Evolutionary conservation across 768 basidiomycete species (phyloP), one percentile per base, ranked within the genome.

Genomic region (Gymnopilus junonius): DNA sequence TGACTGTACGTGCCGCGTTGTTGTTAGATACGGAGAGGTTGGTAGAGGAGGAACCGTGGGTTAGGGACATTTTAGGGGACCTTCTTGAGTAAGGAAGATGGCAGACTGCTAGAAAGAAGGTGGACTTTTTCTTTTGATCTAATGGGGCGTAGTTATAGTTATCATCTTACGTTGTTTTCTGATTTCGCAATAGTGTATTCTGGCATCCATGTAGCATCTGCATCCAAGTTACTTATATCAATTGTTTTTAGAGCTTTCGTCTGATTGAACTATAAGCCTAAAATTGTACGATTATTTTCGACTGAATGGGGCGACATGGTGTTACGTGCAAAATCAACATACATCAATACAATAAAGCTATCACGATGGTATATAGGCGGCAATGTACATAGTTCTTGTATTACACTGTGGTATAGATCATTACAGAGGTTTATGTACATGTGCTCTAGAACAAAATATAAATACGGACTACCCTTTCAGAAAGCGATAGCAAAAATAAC

Each of bases 1-100:
- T 75, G 70, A 70, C 66, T 12, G 64, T 71, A 23, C 63, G 70
- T 23, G 65, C 66, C 6, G 62, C 51, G n/a, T 61, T 64, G 25
- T 43, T 70, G 54, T 58, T 72, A 51, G 58, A 64, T 12, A 25
- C 61, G 10, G 68, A 69, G 20, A 56, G 59, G 25, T 27, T 71
- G n/a, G 57, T 62, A 32, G 63, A 65, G 23, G 45, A 32, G 21
- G 14, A 66, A 21, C 65, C 66, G 27, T 69, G 67, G 68, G 42
- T 65, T n/a, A 39, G 46, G 35, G 62, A 63, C 27, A 65, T 71
- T 60, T 56, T 67, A 40, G 48, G 15, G 48, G 31, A 32, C 8
- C 8, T 51, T 51, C n/a, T 15, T 29, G 29, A 51, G 17, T 10
- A 12, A 20, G 15, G 2, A n/a, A 7, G 40, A 20, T n/a, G 40